Conservation (phyloP, 805 yeast species). For the Sugiyamaella lignohabitans region DNA sequence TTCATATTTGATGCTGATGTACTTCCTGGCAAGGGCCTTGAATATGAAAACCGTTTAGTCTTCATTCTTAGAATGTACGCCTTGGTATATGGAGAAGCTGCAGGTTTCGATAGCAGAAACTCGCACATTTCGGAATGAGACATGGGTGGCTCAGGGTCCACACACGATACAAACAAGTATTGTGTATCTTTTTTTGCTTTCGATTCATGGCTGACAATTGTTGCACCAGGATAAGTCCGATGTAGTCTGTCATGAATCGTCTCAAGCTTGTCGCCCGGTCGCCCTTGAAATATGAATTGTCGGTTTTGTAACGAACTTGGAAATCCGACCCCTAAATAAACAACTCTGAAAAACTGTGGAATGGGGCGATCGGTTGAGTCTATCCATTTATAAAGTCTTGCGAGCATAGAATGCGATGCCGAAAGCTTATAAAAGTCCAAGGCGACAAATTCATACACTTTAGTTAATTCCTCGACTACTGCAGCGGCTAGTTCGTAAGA, state of each 20-base stretch:
- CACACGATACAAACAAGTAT: constrained; percentile 62
- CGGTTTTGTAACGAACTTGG: constrained; percentile 70
- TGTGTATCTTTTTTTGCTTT: constrained; percentile 67
- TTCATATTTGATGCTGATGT: constrained; percentile 69
- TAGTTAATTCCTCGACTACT: constrained; percentile 67
- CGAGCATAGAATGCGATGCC: constrained; percentile 58
- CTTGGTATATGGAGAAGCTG: background rate
- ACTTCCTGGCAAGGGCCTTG: constrained; percentile 62
- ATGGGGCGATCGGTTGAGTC: constrained; percentile 65
- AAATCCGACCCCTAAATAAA: constrained; percentile 79
- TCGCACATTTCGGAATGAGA: constrained; percentile 23
- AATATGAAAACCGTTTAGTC: constrained; percentile 59
- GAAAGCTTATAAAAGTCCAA: constrained; percentile 74
- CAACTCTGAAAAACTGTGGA: constrained; percentile 72
- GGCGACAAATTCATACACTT: constrained; percentile 63
- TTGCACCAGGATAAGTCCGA: constrained; percentile 74
- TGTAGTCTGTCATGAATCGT: constrained; percentile 72
- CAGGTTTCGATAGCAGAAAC: constrained; percentile 10
- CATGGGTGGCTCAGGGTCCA: constrained; percentile 52
- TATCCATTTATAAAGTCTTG: constrained; percentile 59
- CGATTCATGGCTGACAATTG: constrained; percentile 51
- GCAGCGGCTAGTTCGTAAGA: constrained; percentile 76
- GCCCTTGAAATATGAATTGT: constrained; percentile 76
- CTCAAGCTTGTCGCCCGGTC: constrained; percentile 80
- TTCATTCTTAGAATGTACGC: constrained; percentile 34